Evolutionary conservation across 768 basidiomycete genomes (phyloP).

Genomic region (Stropharia rugosoannulata): DNA sequence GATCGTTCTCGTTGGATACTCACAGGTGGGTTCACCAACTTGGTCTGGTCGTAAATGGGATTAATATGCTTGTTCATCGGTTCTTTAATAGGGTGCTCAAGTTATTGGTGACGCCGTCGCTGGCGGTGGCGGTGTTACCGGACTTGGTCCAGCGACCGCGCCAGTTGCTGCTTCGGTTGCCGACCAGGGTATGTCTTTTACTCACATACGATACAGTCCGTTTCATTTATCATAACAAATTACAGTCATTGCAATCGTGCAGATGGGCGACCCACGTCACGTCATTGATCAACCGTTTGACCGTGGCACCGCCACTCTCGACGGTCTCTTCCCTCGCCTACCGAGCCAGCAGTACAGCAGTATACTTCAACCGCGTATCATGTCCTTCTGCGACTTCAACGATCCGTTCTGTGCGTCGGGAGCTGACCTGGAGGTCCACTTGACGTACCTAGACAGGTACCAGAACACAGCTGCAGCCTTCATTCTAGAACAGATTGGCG

Average conservation of each 20-base stretch:
- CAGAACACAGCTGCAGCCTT: slow-evolving; percentile 25
- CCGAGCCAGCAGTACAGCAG: slow-evolving; percentile 21
- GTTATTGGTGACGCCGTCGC: slow-evolving; percentile 27
- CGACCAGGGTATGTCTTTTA: slow-evolving; percentile 5
- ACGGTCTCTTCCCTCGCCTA: slow-evolving; percentile 20
- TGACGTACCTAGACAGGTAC: slow-evolving; percentile 26
- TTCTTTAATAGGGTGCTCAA: slow-evolving; percentile 22
- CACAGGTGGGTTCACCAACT: slow-evolving; percentile 18
- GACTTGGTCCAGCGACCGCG: slow-evolving; percentile 19
- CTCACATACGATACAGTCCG: neutral
- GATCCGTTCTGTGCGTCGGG: slow-evolving; percentile 31
- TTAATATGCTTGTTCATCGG: neutral
- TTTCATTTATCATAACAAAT: neutral
- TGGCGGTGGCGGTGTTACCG: slow-evolving; percentile 21
- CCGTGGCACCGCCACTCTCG: slow-evolving; percentile 18
- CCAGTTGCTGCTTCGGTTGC: slow-evolving; percentile 19
- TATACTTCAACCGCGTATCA: slow-evolving; percentile 22
- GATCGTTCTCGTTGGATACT: slow-evolving; percentile 29
- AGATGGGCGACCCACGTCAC: slow-evolving; percentile 27
- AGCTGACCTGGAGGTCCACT: slow-evolving; percentile 10
- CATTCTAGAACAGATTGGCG: slow-evolving; percentile 25
- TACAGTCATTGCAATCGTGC: slow-evolving; percentile 24
- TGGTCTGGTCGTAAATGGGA: no score
- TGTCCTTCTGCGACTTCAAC: slow-evolving; percentile 24
- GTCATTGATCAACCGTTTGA: slow-evolving; percentile 25